Base-by-base conservation (phyloP, 805 yeast genomes). In the Wickerhamiella sorbophila region DNA sequence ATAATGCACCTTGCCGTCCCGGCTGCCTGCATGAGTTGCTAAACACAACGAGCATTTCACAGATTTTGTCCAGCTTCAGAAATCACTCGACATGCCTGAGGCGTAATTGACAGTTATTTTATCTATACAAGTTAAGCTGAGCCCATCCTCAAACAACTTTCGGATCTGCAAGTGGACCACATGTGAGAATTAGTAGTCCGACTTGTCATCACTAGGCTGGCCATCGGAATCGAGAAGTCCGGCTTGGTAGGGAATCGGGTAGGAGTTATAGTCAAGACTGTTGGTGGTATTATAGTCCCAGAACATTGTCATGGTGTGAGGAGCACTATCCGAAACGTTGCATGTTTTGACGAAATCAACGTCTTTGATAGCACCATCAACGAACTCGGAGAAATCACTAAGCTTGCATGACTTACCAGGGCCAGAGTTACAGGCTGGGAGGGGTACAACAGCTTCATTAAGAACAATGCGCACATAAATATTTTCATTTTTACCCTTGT, bases 391-490 rank as follows among this genome's bases (percentile, higher is more conserved):
- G 41, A 41, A 53, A 26, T 39, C 48, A 31, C 51, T 56, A 37
- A 60, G 52, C 47, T 57, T 57, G 57, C 75, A 64, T 27, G 67
- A 59, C 50, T 64, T 68, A 1, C 74, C 74, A 5, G 77, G 77
- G 8, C 77, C 77, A 36, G 54, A 49, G 38, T 63, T 57, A 52
- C 77, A 72, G 14, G 56, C 56, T 14, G 67, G 65, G 18, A 73
- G 52, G 15, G 76, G 73, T 26, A 65, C 60, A n/a, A 71, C 74
- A 4, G 71, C 74, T 52, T 72, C 77, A 50, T 73, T 72, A 14
- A 71, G 50, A 4, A 71, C 57, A 33, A 65, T 59, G 50, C 77
- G 65, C 14, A 72, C 72, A 50, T 59, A 74, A 17, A 52, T 50
- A 6, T 51, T 51, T 21, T 4, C 31, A 18, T 33, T n/a, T 17